These are phyloP conservation scores for Neurospora sp. DNA, from an alignment of 2,329 filamentous ascomycete species.

Conservation along the genomic window DNA sequence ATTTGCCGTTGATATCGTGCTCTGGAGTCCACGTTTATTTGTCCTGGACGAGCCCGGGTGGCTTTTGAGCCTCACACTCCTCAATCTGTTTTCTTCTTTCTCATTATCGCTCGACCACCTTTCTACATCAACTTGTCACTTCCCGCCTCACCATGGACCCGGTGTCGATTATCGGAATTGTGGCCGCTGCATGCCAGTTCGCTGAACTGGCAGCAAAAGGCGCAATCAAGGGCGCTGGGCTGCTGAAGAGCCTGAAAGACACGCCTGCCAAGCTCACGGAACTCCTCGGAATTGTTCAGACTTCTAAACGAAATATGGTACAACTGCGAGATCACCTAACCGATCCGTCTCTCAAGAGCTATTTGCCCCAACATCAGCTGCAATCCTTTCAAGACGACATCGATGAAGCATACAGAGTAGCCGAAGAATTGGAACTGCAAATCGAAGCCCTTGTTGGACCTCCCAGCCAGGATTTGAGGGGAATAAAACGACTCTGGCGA, in stretches of 20 bases:
- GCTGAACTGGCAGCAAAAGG: neutral
- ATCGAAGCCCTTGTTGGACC: neutral
- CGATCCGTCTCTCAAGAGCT: neutral
- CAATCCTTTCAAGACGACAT: neutral
- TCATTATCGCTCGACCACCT: neutral
- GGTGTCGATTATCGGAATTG: neutral
- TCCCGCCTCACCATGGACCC: neutral
- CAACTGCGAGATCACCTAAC: neutral
- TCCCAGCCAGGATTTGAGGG: neutral
- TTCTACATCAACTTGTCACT: neutral
- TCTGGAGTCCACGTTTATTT: too few relatives aligned
- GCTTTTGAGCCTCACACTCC: neutral
- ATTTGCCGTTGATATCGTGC: too few relatives aligned
- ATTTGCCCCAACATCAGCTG: neutral
- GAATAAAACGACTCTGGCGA: neutral
- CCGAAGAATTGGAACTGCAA: neutral
- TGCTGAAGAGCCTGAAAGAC: neutral
- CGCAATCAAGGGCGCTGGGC: neutral
- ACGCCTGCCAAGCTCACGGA: neutral
- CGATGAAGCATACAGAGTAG: neutral
- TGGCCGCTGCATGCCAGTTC: neutral
- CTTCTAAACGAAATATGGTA: neutral
- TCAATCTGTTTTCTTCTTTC: neutral
- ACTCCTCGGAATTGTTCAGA: neutral
- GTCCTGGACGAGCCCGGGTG: too few relatives aligned